Evolutionary conservation across 345 rosid genomes (phyloP).

Genomic region (Nasturtium officinale): DNA sequence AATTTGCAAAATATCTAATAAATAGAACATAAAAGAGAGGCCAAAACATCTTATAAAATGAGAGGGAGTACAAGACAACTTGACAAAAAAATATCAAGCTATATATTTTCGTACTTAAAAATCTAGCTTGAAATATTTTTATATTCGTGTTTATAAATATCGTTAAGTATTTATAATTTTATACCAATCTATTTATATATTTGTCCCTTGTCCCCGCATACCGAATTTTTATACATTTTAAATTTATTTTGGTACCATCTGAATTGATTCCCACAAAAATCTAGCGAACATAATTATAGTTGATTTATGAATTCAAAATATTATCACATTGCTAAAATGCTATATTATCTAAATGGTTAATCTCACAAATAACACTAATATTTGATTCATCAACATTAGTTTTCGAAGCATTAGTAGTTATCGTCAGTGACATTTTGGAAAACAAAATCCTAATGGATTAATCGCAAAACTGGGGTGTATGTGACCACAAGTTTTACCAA

Average conservation of each 20-base stretch:
- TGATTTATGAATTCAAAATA: not conserved
- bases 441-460: not conserved
- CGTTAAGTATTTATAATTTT: too few relatives aligned
- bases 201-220: conserved; percentile 12
- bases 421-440: not conserved
- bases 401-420: too few relatives aligned
- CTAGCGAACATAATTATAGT: not conserved
- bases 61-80: not conserved
- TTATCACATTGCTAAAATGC: conserved; percentile 3
- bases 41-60: too few relatives aligned
- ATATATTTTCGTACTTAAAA: not conserved
- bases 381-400: too few relatives aligned
- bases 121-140: not conserved
- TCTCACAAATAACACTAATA: not conserved
- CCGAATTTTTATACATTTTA: not conserved
- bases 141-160: too few relatives aligned
- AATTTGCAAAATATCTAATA: too few relatives aligned
- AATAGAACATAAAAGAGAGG: too few relatives aligned
- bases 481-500: not conserved
- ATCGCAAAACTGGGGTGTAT: not conserved
- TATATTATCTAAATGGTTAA: not conserved
- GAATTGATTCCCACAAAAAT: not conserved
- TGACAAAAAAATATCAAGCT: not conserved
- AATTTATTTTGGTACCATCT: not conserved
- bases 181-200: not conserved